These are phyloP conservation scores for Acorus calamus DNA, from an alignment of 106 monocot genomes.

Conservation along the genomic window DNA sequence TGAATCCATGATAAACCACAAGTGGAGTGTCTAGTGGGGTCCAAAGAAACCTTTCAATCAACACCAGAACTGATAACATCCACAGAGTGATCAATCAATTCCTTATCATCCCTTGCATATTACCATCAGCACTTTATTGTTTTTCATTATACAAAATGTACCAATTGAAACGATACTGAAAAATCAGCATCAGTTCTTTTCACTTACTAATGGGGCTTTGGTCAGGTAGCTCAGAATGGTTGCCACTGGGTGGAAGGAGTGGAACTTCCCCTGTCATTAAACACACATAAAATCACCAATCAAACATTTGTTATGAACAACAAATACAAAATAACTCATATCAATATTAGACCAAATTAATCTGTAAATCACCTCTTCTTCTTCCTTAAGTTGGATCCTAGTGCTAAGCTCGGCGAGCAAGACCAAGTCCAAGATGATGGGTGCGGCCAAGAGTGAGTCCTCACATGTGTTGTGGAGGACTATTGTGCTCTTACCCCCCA, in stretches of 20 bases:
- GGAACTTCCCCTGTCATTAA: conserved; percentile 67
- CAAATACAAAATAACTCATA: too few relatives aligned
- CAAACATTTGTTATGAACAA: not conserved
- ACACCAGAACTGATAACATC: too few relatives aligned
- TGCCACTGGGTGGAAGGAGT: conserved; percentile 96
- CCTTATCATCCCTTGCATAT: too few relatives aligned
- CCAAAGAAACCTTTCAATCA: too few relatives aligned
- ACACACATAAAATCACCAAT: too few relatives aligned
- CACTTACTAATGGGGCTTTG: conserved; percentile 81
- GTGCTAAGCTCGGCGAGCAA: conserved; percentile 85
- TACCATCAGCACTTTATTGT: too few relatives aligned
- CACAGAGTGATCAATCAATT: too few relatives aligned
- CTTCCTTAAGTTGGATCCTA: conserved; percentile 90
- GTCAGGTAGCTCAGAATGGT: conserved; percentile 92
- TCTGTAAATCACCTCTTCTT: conserved; percentile 43
- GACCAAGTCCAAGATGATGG: conserved; percentile 89
- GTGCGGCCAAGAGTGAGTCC: conserved; percentile 88
- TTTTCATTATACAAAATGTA: too few relatives aligned
- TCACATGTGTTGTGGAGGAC: conserved; percentile 95
- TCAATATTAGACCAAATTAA: too few relatives aligned
- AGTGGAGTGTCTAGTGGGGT: too few relatives aligned
- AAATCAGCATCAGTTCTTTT: not conserved
- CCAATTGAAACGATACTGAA: too few relatives aligned
- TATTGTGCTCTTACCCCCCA: conserved; percentile 88
- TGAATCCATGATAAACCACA: too few relatives aligned